Percentiles rank a stretch among this genome's conserved stretches.
phyloP scores from a whole-genome alignment of 2,329 filamentous ascomycete species.

The Paraconiothyrium sp. region DNA sequence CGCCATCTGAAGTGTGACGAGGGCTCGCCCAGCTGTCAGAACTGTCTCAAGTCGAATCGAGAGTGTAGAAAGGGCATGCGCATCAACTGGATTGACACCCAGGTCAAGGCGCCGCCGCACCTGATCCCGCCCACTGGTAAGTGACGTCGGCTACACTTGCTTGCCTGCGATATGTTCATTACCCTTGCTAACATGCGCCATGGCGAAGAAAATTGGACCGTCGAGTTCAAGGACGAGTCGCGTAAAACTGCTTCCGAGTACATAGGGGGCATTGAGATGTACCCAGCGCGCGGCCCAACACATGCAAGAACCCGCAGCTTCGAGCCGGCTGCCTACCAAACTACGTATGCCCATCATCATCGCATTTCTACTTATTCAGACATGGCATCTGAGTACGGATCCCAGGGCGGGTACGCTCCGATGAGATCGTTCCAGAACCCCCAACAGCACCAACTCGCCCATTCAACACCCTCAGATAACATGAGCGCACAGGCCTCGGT shows the following conservation, averaged over 20 bases:
- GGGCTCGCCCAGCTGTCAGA: slow-evolving; percentile 71
- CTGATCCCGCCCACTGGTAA: slow-evolving; percentile 33
- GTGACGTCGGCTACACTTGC: slow-evolving; percentile 3
- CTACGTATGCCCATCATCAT: slow-evolving; percentile 22
- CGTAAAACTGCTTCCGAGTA: slow-evolving; percentile 91
- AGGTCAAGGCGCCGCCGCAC: slow-evolving; percentile 73
- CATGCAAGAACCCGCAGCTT: slow-evolving; percentile 6
- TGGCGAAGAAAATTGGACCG: slow-evolving; percentile 65
- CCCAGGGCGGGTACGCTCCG: slow-evolving; percentile 14
- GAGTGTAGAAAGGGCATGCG: slow-evolving; percentile 86
- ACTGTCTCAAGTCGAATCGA: slow-evolving; percentile 88
- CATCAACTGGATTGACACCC: slow-evolving; percentile 90
- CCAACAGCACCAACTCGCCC: slow-evolving; percentile 20
- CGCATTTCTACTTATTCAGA: slow-evolving; percentile 21
- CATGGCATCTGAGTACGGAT: slow-evolving; percentile 15
- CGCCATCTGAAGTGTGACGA: slow-evolving; percentile 93
- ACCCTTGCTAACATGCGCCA: slow-evolving; percentile 44
- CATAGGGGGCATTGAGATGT: slow-evolving; percentile 77
- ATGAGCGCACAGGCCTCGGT: slow-evolving; percentile 61
- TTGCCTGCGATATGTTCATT: neutral
- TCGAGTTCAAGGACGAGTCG: slow-evolving; percentile 89
- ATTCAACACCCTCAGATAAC: slow-evolving; percentile 49
- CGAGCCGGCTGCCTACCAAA: slow-evolving; percentile 17
- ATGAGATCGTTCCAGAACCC: slow-evolving; percentile 11
- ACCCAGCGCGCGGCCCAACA: slow-evolving; percentile 59